Base-by-base conservation (phyloP, 306 rosid genomes). In the Leucaena leucocephala region DNA sequence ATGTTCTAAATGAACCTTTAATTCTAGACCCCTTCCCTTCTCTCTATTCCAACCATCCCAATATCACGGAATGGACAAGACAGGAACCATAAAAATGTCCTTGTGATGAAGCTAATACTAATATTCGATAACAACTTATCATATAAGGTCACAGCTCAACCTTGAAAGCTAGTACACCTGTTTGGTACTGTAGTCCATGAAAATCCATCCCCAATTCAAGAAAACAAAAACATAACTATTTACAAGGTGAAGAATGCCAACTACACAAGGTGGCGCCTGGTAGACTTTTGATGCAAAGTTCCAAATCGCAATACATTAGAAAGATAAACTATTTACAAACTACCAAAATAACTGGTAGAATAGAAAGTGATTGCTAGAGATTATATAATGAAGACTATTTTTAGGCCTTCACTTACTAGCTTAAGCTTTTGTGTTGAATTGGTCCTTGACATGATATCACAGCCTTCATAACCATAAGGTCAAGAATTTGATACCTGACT, bases 11-110 rank as follows among this genome's bases (percentile, higher is more conserved):
- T 5, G 38, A 22, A 68, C 57, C 45, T 40, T 40, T 45, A 71
- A 68, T 49, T 73, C n/a, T 40, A 64, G 42, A 80, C 38, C 22
- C n/a, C 65, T 50, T 63, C 72, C 36, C 22, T 79, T 70, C n/a
- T 14, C 6, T 48, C 54, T 68, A 68, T 68, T 68, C 36, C 52
- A 59, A 58, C 50, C 22, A 70, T 40, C 13, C 66, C 33, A 71
- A 27, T 11, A 34, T 46, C 38, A 71, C 49, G 45, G 64, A 59
- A 16, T 68, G 21, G 8, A 68, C 22, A 65, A 16, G n/a, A 42
- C n/a, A 68, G 22, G 39, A 4, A 39, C 27, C 21, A 36, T 36
- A 39, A 7, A n/a, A 65, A 49, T 34, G 22, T 57, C 49, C 39
- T 69, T 78, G 61, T 43, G 22, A 55, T 55, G 21, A n/a, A 44